Conservation (phyloP, 352 stramenopile genomes). For the Pythium volutum region DNA sequence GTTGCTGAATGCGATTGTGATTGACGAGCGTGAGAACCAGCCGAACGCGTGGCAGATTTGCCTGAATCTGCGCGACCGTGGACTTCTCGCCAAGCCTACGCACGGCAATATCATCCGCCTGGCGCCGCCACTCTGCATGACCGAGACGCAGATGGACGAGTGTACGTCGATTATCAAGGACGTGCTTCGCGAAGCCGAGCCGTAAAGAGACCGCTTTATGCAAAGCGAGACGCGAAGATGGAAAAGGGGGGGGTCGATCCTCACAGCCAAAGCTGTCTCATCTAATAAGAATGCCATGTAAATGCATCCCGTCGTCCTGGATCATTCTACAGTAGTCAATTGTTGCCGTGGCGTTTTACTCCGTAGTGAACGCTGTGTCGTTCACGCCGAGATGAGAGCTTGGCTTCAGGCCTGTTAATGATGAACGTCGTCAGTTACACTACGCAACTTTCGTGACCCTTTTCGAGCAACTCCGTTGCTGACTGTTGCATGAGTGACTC, state of each 20-base stretch:
- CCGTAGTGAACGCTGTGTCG: no score
- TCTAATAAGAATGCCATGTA: no score
- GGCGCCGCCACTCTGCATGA: constrained; percentile 95
- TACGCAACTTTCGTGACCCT: no score
- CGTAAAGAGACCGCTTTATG: constrained; percentile 34
- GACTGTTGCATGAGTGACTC: no score
- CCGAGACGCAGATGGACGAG: constrained; percentile 90
- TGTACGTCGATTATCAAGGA: constrained; percentile 86
- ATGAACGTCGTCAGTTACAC: no score
- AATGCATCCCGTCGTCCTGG: no score
- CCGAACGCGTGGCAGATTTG: constrained; percentile 94
- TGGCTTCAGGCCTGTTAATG: no score
- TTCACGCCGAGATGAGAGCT: no score
- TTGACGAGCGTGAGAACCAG: constrained; percentile 89
- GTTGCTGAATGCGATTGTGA: constrained; percentile 98
- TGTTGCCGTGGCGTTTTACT: no score
- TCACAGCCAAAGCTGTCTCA: no score
- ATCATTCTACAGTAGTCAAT: no score
- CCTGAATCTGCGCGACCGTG: constrained; percentile 93
- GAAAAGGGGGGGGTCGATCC: background rate
- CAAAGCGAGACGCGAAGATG: background rate
- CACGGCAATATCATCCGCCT: constrained; percentile 99
- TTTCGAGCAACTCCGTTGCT: no score
- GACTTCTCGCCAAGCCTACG: constrained; percentile 98
- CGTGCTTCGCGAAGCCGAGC: constrained; percentile 58